Percentiles rank a stretch among this genome's conserved stretches.
Evolutionary conservation across 192 early-diverging fungal genomes (phyloP).

Genomic region (Physocladia obscura): DNA sequence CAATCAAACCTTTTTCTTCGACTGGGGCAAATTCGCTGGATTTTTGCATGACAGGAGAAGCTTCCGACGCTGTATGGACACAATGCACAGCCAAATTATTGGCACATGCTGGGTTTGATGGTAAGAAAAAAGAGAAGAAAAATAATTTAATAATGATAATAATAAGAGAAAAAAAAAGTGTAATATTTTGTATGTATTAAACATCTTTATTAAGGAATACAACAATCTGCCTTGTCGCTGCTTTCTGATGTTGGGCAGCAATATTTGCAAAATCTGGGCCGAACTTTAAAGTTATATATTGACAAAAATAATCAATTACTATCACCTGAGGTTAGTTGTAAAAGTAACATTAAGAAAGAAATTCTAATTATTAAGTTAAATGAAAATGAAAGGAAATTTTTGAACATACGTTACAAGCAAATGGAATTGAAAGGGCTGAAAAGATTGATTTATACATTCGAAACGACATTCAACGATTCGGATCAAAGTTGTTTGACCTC

Average conservation of each 20-base stretch:
- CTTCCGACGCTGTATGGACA: constrained; percentile 63
- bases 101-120: constrained; percentile 88
- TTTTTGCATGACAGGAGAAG: constrained; percentile 52
- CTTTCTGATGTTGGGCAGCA: constrained; percentile 78
- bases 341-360: not conserved
- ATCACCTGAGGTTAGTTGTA: constrained; percentile 75
- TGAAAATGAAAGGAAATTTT: constrained; percentile 69
- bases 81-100: constrained; percentile 68
- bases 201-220: constrained; percentile 38
- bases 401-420: constrained; percentile 75
- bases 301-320: constrained; percentile 74
- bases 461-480: constrained; percentile 75
- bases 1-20: too few relatives aligned
- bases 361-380: not conserved
- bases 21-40: too few relatives aligned
- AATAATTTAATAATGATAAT: too few relatives aligned
- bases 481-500: constrained; percentile 70
- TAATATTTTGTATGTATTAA: not conserved
- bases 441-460: constrained; percentile 79
- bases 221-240: constrained; percentile 62
- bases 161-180: too few relatives aligned
- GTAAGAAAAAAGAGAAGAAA: constrained; percentile 40
- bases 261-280: constrained; percentile 81
- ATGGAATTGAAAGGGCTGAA: constrained; percentile 67
- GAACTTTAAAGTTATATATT: constrained; percentile 71